Evolutionary conservation across 2,329 filamentous ascomycete species (phyloP).

Genomic region (Cordyceps fumosorosea): DNA sequence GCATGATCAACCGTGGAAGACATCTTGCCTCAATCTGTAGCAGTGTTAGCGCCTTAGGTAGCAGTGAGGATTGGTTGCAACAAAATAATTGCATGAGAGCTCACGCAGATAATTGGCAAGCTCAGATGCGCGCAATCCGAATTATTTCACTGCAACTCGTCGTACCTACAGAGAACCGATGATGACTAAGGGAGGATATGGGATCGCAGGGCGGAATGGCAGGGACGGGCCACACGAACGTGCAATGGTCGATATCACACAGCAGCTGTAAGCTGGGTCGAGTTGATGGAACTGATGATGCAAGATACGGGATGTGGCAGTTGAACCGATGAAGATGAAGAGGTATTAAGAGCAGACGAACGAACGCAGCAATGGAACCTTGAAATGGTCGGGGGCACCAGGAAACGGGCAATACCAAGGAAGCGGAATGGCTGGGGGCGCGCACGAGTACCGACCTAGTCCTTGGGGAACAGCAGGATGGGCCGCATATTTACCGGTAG

Average conservation of each 20-base stretch:
- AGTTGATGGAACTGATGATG: background rate
- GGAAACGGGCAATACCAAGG: background rate
- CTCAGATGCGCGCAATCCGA: background rate
- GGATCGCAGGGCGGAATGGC: background rate
- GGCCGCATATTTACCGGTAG: slow-evolving; percentile 7
- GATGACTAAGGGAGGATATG: slow-evolving; percentile 4
- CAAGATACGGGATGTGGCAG: background rate
- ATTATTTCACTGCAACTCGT: background rate
- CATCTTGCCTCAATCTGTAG: background rate
- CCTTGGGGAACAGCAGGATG: background rate
- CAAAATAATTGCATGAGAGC: no score
- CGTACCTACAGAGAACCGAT: background rate
- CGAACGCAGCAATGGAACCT: slow-evolving; percentile 4
- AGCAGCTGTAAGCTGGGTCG: background rate
- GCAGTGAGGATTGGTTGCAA: background rate
- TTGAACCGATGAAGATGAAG: background rate
- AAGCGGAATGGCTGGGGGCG: background rate
- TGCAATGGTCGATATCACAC: background rate
- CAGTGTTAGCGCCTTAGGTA: background rate
- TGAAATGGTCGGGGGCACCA: background rate
- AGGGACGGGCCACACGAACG: background rate
- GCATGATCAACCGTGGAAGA: slow-evolving; percentile 6
- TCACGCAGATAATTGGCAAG: background rate
- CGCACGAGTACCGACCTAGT: background rate
- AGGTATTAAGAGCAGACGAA: background rate